phyloP scores from a whole-genome alignment of 2,329 filamentous ascomycete species.

The Xylariaceae sp. region DNA sequence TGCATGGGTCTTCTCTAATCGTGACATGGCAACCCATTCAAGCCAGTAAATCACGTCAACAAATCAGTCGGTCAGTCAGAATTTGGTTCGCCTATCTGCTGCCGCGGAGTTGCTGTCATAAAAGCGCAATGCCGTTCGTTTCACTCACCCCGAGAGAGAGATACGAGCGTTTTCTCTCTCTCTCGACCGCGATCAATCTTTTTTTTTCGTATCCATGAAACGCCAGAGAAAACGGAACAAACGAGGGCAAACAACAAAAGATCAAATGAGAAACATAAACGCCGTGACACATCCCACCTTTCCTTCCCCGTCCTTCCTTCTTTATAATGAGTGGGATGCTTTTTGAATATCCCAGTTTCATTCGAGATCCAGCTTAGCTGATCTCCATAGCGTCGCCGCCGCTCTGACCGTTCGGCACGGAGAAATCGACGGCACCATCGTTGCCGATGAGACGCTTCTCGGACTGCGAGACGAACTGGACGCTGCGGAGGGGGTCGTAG shows the following conservation, averaged over 20 bases:
- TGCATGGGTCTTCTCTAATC: slow-evolving; percentile 16
- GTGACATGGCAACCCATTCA: slow-evolving; percentile 16
- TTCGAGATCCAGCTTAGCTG: slow-evolving; percentile 18
- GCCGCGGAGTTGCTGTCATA: background rate
- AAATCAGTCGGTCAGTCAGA: no score
- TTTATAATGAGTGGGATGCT: background rate
- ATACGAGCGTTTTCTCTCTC: background rate
- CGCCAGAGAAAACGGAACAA: slow-evolving; percentile 21
- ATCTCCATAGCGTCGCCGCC: slow-evolving; percentile 34
- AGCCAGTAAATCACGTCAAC: background rate
- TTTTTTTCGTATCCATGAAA: slow-evolving; percentile 29
- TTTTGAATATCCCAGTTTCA: background rate
- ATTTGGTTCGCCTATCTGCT: no score
- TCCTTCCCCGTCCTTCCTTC: slow-evolving; percentile 1
- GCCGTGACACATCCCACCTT: slow-evolving; percentile 4
- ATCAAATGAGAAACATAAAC: slow-evolving; percentile 9
- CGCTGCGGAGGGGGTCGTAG: slow-evolving; percentile 81
- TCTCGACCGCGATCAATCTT: slow-evolving; percentile 20
- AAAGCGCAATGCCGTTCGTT: background rate
- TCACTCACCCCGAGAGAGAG: background rate
- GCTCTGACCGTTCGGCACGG: slow-evolving; percentile 42
- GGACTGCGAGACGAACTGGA: slow-evolving; percentile 83
- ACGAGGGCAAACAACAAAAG: background rate
- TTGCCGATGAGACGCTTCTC: slow-evolving; percentile 93
- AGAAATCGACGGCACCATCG: slow-evolving; percentile 71